Percentiles rank a stretch among this genome's conserved stretches.
phyloP scores from a whole-genome alignment of 1,139 yeast genomes.

The Suhomyces maxii region DNA sequence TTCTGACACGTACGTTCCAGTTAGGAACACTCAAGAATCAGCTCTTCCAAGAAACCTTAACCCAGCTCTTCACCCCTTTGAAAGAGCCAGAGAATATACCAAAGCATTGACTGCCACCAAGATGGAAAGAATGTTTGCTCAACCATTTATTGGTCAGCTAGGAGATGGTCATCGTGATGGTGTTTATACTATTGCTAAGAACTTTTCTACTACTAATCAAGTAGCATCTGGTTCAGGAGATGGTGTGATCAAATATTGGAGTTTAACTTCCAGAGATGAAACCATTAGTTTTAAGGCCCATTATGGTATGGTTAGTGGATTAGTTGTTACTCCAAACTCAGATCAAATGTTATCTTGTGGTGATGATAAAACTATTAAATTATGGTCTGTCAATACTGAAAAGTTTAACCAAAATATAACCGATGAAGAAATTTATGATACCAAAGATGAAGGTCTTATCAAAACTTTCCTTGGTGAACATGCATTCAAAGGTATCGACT shows the following conservation, averaged over 20 bases:
- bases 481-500: conserved; percentile 84
- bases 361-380: conserved; percentile 82
- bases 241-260: conserved; percentile 94
- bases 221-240: conserved; percentile 94
- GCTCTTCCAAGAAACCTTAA: conserved; percentile 86
- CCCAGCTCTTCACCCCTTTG: conserved; percentile 96
- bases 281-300: conserved; percentile 82
- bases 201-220: conserved; percentile 65
- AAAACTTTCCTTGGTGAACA: conserved; percentile 83
- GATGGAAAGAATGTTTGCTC: conserved; percentile 94
- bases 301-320: conserved; percentile 85
- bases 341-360: conserved; percentile 76
- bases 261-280: conserved; percentile 72
- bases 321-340: conserved; percentile 73
- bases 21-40: conserved; percentile 83
- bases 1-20: conserved; percentile 89
- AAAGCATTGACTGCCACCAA: conserved; percentile 94
- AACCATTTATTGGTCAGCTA: conserved; percentile 92
- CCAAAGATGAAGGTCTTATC: conserved; percentile 47
- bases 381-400: conserved; percentile 64
- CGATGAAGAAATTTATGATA: conserved; percentile 38
- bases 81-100: conserved; percentile 94
- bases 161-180: conserved; percentile 97
- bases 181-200: conserved; percentile 84
- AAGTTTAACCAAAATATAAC: conserved; percentile 40